Evolutionary conservation across 2,329 filamentous ascomycete species (phyloP).

Genomic region (Hypoxylon sp.): DNA sequence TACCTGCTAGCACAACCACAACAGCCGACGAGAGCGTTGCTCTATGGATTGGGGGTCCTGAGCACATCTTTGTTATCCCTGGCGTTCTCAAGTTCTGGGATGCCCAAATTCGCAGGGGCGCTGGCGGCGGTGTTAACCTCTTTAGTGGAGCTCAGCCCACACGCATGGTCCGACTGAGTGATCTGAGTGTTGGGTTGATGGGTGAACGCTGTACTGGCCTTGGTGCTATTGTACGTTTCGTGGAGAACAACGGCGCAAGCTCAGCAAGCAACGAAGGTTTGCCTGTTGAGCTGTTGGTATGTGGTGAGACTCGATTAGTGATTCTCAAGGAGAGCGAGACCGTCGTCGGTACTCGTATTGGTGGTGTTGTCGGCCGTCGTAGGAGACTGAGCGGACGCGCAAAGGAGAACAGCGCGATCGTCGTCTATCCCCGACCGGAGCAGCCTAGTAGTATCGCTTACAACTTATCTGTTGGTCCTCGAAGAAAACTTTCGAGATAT

Average conservation of each 20-base stretch:
- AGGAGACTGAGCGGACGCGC: slow-evolving; percentile 50
- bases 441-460: slow-evolving; percentile 54
- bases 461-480: slow-evolving; percentile 55
- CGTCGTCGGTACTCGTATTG: slow-evolving; percentile 54
- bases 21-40: slow-evolving; percentile 63
- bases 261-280: slow-evolving; percentile 49
- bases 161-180: slow-evolving; percentile 64
- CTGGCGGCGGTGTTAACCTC: slow-evolving; percentile 61
- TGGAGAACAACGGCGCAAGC: slow-evolving; percentile 39
- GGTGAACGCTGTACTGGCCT: slow-evolving; percentile 66
- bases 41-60: slow-evolving; percentile 64
- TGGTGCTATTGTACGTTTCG: slow-evolving; percentile 53
- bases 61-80: slow-evolving; percentile 66
- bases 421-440: slow-evolving; percentile 60
- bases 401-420: slow-evolving; percentile 58
- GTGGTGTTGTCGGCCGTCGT: slow-evolving; percentile 48
- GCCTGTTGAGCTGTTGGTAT: slow-evolving; percentile 62
- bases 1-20: slow-evolving; percentile 54
- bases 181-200: slow-evolving; percentile 62
- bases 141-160: slow-evolving; percentile 64
- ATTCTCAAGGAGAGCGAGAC: slow-evolving; percentile 63
- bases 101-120: slow-evolving; percentile 61
- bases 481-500: slow-evolving; percentile 39
- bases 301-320: slow-evolving; percentile 64
- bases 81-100: slow-evolving; percentile 67